phyloP scores from a whole-genome alignment of 192 early-diverging fungal species.

The Phycomyces blakesleeanus region DNA sequence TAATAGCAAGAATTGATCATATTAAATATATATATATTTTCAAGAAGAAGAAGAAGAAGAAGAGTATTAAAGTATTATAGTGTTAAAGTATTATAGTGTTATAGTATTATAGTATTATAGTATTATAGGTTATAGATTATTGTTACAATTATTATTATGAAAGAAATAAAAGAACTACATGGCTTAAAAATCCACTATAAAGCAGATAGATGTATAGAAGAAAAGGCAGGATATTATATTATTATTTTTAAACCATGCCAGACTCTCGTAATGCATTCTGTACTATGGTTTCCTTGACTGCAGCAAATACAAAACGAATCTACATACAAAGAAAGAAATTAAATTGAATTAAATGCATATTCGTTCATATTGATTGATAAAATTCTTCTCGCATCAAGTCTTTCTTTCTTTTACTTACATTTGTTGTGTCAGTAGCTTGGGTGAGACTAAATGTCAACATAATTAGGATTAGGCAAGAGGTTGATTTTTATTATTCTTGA shows the following conservation, averaged over 20 bases:
- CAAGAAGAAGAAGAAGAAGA: not conserved
- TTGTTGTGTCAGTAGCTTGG: slow-evolving; percentile 88
- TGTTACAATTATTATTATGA: no score
- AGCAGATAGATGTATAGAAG: no score
- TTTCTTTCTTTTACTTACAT: no score
- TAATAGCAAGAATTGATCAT: no score
- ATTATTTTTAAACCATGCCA: slow-evolving; percentile 38
- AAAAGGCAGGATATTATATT: not conserved
- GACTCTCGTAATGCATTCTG: slow-evolving; percentile 78
- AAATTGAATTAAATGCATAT: slow-evolving; percentile 22
- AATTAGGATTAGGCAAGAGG: no score
- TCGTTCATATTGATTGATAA: no score
- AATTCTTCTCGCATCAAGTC: no score
- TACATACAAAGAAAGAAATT: slow-evolving; percentile 24
- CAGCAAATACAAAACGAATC: slow-evolving; percentile 70
- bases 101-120: not conserved
- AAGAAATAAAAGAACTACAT: no score
- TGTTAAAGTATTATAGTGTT: not conserved
- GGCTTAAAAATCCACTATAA: no score
- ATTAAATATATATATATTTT: no score
- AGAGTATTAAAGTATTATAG: not conserved
- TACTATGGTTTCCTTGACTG: slow-evolving; percentile 85
- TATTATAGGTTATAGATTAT: not conserved
- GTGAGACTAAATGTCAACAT: slow-evolving; percentile 53
- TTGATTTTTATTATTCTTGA: no score